Conservation (phyloP, 1,284 basidiomycete species). For the Rhodotorula glutinis region DNA sequence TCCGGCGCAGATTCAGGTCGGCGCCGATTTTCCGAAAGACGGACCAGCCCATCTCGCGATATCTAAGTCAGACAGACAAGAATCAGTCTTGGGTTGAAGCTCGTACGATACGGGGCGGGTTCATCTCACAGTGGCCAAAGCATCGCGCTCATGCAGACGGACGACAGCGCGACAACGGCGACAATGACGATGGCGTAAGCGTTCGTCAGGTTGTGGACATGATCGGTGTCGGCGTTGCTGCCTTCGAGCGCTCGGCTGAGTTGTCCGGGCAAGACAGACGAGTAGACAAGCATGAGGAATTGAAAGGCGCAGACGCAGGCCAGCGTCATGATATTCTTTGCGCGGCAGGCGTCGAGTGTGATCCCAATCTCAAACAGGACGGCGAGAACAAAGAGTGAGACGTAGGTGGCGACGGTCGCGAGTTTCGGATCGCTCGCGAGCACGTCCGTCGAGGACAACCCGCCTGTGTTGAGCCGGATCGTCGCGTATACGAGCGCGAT, state of each 20-base stretch:
- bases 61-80: constrained; percentile 9
- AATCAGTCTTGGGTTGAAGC: constrained; percentile 51
- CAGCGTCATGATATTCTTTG: constrained; percentile 46
- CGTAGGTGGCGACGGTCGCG: constrained; percentile 34
- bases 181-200: constrained; percentile 34
- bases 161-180: constrained; percentile 13
- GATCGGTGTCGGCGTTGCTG: constrained; percentile 27
- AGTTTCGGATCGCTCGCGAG: constrained; percentile 28
- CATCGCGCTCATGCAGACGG: constrained; percentile 22
- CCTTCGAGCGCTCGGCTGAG: constrained; percentile 25
- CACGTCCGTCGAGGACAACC: constrained; percentile 8
- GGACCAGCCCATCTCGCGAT: constrained; percentile 54
- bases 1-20: constrained; percentile 18
- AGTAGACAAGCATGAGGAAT: constrained; percentile 39
- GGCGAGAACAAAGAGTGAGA: constrained; percentile 39
- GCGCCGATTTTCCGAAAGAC: constrained; percentile 58
- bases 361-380: constrained; percentile 40
- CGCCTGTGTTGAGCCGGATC: constrained; percentile 27
- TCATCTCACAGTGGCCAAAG: constrained; percentile 38
- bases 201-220: constrained; percentile 16
- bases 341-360: constrained; percentile 39
- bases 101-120: constrained; percentile 68
- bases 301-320: constrained; percentile 45
- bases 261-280: constrained; percentile 30
- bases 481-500: constrained; percentile 29